A percentile compares a stretch with the other conserved stretches of the same genome.
Evolutionary conservation across 1,284 basidiomycete genomes (phyloP).

Genomic region (Irpex sp.): DNA sequence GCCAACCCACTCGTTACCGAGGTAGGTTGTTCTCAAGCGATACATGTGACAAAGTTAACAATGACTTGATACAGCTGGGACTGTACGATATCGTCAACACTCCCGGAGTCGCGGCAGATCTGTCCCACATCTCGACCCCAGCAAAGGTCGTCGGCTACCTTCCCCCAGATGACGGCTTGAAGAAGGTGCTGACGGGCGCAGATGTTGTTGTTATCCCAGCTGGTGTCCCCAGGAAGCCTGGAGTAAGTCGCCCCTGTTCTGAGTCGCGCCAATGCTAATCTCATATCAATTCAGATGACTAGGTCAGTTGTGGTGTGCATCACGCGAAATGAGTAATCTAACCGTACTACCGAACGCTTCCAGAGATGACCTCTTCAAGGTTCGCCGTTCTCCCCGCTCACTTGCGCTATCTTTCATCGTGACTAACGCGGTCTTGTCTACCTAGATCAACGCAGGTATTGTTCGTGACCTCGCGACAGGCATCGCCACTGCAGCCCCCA

Average conservation of each 20-base stretch:
- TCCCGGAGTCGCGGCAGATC: conserved; percentile 93
- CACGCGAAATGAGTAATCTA: not conserved
- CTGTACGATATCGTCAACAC: conserved; percentile 98
- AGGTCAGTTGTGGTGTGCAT: conserved; percentile 42
- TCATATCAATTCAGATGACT: conserved; percentile 55
- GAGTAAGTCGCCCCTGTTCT: conserved; percentile 46
- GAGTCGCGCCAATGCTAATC: conserved; percentile 3
- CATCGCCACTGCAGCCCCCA: conserved; percentile 83
- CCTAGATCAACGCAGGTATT: conserved; percentile 96
- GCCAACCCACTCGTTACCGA: conserved; percentile 77
- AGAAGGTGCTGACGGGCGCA: conserved; percentile 81
- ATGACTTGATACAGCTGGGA: conserved; percentile 49
- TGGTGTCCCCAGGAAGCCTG: conserved; percentile 95
- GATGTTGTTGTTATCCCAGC: conserved; percentile 95
- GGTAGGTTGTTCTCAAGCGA: conserved; percentile 33
- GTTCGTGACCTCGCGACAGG: conserved; percentile 90
- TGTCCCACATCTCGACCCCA: conserved; percentile 84
- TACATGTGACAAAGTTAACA: not conserved
- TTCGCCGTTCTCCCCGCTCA: conserved; percentile 24
- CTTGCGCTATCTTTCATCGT: not conserved
- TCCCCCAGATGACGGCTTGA: conserved; percentile 74
- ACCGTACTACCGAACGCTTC: conserved; percentile 18
- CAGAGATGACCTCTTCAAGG: conserved; percentile 94
- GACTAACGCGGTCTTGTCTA: not conserved
- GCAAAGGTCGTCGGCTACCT: conserved; percentile 79